Base-by-base conservation (phyloP, 352 stramenopile species). In the Globisporangium mamillatum region DNA sequence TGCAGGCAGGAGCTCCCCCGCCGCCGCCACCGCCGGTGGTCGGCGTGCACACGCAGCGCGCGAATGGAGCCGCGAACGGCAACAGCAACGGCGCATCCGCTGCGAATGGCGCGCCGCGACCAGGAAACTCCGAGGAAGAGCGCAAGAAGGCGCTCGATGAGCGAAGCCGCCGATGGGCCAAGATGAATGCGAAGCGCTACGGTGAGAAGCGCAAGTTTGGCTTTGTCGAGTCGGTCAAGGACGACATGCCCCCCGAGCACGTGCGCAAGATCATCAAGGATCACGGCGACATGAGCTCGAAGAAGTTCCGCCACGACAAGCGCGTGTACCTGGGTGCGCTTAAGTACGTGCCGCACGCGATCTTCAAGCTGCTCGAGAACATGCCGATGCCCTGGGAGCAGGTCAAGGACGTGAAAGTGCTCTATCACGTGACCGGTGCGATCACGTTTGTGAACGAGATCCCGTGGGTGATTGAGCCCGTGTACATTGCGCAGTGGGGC, bases 321-420 rank as follows among this genome's bases (percentile, higher is more conserved):
- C 89, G 98, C 59, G 91, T 99, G 32, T 99, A 99, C 75, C 75
- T 99, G 0, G 98, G 98, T n/a, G 98, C 98, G 50, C 84, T 99
- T 54, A 99, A 99, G 79, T 99, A 99, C 77, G 96, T 99, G 27
- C 98, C 98, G 14, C 98, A 99, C 75, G 96, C 98, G 20, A 90
- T 99, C 46, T 99, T 98, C 76, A 99, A 99, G 85, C 80, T 99
- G 53, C 78, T 99, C 60, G 98, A 99, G 85, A 99, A 99, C 78
- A 99, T 99, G 93, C 98, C 98, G 54, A 99, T 99, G 98, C 98
- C 98, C 3, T 99, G 98, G 98, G 98, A 99, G 77, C 96, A 98
- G 69, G 97, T 99, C 44, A 97, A 98, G 63, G 98, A 99, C 66
- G 98, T 99, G 50, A 98, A 98, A 67, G 97, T 99, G 29, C 73